phyloP scores from a whole-genome alignment of 208 protist species.

The Angomonas desouzai region DNA sequence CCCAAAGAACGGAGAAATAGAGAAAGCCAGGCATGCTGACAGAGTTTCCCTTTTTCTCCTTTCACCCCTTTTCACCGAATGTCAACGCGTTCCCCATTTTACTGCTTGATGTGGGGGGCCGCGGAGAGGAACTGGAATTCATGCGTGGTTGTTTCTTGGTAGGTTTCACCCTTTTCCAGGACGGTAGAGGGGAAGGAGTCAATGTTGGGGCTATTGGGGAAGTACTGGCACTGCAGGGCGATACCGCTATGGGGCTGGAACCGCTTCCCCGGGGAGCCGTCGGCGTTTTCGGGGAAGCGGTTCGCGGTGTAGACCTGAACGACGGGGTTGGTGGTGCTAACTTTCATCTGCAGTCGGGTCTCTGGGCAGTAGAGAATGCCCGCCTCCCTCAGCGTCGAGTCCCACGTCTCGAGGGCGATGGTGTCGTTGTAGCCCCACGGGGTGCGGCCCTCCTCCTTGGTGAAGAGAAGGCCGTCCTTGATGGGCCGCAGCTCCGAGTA shows the following conservation, averaged over 20 bases:
- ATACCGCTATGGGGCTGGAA: constrained; percentile 61
- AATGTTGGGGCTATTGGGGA: constrained; percentile 71
- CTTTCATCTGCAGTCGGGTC: constrained; percentile 55
- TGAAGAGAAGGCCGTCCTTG: constrained; percentile 46
- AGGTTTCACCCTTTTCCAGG: constrained; percentile 56
- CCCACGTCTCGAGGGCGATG: constrained; percentile 67
- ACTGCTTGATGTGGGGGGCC: constrained; percentile 18
- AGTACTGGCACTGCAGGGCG: constrained; percentile 75
- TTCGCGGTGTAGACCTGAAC: constrained; percentile 72
- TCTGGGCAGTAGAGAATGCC: constrained; percentile 57
- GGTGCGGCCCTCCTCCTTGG: constrained; percentile 27
- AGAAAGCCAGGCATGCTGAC: not conserved
- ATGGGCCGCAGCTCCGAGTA: constrained; percentile 45
- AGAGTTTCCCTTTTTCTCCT: not conserved
- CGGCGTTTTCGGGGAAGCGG: constrained; percentile 42
- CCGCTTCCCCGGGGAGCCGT: constrained; percentile 46
- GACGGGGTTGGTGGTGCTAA: constrained; percentile 63
- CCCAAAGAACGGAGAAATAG: not conserved
- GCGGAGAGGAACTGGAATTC: constrained; percentile 52
- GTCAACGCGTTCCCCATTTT: constrained; percentile 9
- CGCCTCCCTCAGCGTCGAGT: constrained; percentile 59
- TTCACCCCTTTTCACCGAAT: too few species aligned
- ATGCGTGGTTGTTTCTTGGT: constrained; percentile 61
- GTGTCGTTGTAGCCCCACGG: constrained; percentile 71
- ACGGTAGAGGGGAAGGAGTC: constrained; percentile 50